A percentile compares a stretch with the other conserved stretches of the same genome.
These are phyloP conservation scores for Periconia macrospinosa DNA, from an alignment of 2,329 filamentous ascomycete genomes.

Conservation along the genomic window DNA sequence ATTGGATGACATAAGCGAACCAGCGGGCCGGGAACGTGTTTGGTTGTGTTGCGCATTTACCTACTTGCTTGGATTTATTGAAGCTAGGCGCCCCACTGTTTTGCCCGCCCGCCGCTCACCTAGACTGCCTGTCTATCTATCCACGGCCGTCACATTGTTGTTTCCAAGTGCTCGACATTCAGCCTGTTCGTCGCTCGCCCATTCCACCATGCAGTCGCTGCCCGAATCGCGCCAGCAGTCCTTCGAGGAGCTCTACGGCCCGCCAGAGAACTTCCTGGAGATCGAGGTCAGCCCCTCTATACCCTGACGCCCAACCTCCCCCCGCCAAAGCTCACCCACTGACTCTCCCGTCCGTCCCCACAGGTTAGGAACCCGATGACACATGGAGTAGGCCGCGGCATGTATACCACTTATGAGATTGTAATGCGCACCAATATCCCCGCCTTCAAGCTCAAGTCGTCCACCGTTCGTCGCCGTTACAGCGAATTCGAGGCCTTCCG, in stretches of 20 bases:
- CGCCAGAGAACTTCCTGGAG: constrained; percentile 97
- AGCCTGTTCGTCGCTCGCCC: background rate
- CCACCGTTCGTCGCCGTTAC: constrained; percentile 87
- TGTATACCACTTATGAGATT: constrained; percentile 99
- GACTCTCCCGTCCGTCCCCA: constrained; percentile 22
- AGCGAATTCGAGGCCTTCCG: constrained; percentile 99
- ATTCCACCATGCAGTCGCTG: constrained; percentile 60
- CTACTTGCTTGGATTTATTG: too few species aligned
- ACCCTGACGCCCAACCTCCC: too few species aligned
- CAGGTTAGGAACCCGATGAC: constrained; percentile 93
- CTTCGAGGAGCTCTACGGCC: constrained; percentile 98
- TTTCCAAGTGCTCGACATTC: background rate
- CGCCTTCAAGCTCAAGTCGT: constrained; percentile 89
- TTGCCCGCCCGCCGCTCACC: too few species aligned
- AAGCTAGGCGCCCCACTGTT: too few species aligned
- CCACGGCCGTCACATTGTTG: too few species aligned
- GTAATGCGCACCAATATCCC: constrained; percentile 98
- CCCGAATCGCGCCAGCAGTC: constrained; percentile 80
- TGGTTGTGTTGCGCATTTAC: too few species aligned
- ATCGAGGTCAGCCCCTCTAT: constrained; percentile 76
- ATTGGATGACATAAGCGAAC: too few species aligned
- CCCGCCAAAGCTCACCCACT: constrained; percentile 18
- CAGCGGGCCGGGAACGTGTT: too few species aligned
- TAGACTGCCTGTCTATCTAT: too few species aligned
- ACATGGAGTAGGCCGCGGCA: constrained; percentile 88